These are phyloP conservation scores for Lophium mytilinum DNA, from an alignment of 495 filamentous ascomycete genomes.

Conservation along the genomic window DNA sequence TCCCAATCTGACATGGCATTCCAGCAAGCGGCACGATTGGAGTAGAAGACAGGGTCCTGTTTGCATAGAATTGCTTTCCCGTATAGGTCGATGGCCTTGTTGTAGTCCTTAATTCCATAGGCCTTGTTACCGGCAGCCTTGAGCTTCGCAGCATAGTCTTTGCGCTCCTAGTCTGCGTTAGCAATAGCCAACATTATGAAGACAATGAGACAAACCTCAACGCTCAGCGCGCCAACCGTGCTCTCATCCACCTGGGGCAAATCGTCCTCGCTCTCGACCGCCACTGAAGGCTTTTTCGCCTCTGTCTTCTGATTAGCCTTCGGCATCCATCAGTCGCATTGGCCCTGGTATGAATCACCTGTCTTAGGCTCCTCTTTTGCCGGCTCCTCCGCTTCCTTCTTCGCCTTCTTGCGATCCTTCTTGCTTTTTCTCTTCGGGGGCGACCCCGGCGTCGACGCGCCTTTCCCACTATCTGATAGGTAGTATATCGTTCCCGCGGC, in stretches of 20 bases:
- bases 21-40: constrained; percentile 95
- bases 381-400: constrained; percentile 57
- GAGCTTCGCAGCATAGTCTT: constrained; percentile 78
- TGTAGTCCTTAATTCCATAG: constrained; percentile 85
- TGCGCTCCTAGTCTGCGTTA: constrained; percentile 46
- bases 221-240: constrained; percentile 59
- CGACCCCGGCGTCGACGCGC: constrained; percentile 3
- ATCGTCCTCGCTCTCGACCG: constrained; percentile 63
- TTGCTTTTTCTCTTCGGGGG: constrained; percentile 45
- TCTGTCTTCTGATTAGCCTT: constrained; percentile 28
- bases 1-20: constrained; percentile 88
- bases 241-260: constrained; percentile 79
- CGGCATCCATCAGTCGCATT: background rate
- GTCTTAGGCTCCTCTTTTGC: constrained; percentile 10
- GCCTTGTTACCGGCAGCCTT: constrained; percentile 96
- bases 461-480: constrained; percentile 44
- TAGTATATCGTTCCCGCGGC: constrained; percentile 90
- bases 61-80: constrained; percentile 93
- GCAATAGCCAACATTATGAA: constrained; percentile 11
- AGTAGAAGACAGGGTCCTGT: constrained; percentile 96
- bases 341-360: background rate
- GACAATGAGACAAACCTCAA: constrained; percentile 43
- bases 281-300: constrained; percentile 41
- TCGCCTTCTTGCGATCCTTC: constrained; percentile 50
- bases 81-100: constrained; percentile 86